A percentile compares a stretch with the other conserved stretches of the same genome.
Evolutionary conservation across 768 basidiomycete genomes (phyloP).

Genomic region (Termitomyces sp.): DNA sequence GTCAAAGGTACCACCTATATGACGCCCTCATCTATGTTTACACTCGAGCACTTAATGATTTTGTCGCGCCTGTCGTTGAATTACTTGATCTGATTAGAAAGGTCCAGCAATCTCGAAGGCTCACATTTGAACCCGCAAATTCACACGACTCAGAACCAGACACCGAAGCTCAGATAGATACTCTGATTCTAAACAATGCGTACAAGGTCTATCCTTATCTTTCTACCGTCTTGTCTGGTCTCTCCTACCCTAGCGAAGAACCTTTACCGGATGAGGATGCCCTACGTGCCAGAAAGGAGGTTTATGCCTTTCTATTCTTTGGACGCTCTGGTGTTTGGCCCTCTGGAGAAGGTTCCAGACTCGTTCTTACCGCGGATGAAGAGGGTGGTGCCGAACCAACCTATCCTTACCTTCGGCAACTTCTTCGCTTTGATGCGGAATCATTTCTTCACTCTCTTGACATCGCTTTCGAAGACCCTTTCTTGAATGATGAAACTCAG

Average conservation of each 20-base stretch:
- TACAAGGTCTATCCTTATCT: conserved; percentile 93
- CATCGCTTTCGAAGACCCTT: conserved; percentile 90
- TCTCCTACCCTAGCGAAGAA: conserved; percentile 83
- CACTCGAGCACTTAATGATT: conserved; percentile 83
- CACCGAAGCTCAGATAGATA: conserved; percentile 41
- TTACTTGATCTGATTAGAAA: conserved; percentile 71
- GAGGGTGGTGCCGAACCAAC: conserved; percentile 75
- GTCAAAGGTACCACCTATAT: conserved; percentile 78
- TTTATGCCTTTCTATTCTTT: conserved; percentile 83
- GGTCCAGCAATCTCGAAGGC: conserved; percentile 51
- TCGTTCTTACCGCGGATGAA: conserved; percentile 72
- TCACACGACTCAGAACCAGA: conserved; percentile 22
- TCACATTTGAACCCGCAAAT: conserved; percentile 25
- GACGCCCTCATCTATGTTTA: conserved; percentile 95
- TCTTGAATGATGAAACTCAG: conserved; percentile 73
- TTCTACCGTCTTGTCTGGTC: conserved; percentile 72
- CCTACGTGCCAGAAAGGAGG: conserved; percentile 58
- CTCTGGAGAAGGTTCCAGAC: conserved; percentile 57
- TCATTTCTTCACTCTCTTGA: conserved; percentile 92
- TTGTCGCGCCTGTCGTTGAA: conserved; percentile 84
- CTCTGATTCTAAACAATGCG: conserved; percentile 66
- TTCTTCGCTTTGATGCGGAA: conserved; percentile 89
- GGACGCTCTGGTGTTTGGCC: conserved; percentile 82
- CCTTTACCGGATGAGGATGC: conserved; percentile 63
- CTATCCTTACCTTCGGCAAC: conserved; percentile 82